Conservation (phyloP, 192 early-diverging fungal species). For the Phlyctochytrium bullatum region DNA sequence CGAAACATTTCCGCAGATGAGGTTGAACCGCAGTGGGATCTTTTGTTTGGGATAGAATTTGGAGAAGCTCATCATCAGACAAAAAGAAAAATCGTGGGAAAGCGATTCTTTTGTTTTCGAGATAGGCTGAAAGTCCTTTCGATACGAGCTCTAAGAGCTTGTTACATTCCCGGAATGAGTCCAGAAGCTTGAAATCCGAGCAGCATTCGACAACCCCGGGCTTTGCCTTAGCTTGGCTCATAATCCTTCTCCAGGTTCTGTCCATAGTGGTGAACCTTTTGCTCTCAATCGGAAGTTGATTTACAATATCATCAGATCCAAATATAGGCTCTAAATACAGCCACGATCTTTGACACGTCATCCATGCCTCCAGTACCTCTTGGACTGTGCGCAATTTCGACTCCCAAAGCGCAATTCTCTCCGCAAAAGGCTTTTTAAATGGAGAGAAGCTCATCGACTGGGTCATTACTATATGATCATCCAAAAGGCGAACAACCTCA, state of each 20-base stretch:
- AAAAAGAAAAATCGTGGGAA: slow-evolving; percentile 64
- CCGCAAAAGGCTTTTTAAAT: slow-evolving; percentile 60
- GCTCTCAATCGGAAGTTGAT: slow-evolving; percentile 54
- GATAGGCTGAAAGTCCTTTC: slow-evolving; percentile 57
- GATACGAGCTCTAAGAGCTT: slow-evolving; percentile 60
- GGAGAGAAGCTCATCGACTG: slow-evolving; percentile 62
- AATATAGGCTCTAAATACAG: slow-evolving; percentile 64
- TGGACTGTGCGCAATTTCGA: slow-evolving; percentile 56
- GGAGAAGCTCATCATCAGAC: slow-evolving; percentile 59
- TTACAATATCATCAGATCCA: slow-evolving; percentile 58
- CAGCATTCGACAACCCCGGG: slow-evolving; percentile 57
- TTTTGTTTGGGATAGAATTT: slow-evolving; percentile 63
- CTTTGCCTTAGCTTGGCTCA: slow-evolving; percentile 50
- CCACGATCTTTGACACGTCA: slow-evolving; percentile 58
- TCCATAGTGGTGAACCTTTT: slow-evolving; percentile 65
- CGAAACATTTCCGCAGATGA: slow-evolving; percentile 61
- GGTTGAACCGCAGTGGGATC: slow-evolving; percentile 64
- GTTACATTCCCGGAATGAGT: slow-evolving; percentile 61
- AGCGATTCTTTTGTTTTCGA: slow-evolving; percentile 59
- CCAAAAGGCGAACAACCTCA: slow-evolving; percentile 52
- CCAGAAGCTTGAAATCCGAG: slow-evolving; percentile 53
- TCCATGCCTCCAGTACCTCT: slow-evolving; percentile 61
- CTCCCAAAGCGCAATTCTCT: slow-evolving; percentile 55
- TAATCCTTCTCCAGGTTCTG: slow-evolving; percentile 56
- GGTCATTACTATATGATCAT: slow-evolving; percentile 66